Conservation (phyloP, 352 stramenopile genomes). For the Thalassiosira livingstoniorum region DNA sequence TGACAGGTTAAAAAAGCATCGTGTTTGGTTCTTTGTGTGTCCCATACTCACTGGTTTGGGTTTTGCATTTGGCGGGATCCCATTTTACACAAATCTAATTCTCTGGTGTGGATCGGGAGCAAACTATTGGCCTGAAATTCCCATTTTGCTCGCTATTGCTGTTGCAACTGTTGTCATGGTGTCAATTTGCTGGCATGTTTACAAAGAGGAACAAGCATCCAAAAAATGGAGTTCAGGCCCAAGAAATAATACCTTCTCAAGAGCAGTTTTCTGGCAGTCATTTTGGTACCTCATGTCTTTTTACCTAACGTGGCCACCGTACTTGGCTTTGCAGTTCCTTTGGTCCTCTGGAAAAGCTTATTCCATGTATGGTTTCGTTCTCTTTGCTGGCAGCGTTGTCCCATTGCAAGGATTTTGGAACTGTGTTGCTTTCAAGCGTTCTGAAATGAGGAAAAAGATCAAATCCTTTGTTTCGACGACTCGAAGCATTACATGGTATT, state of each 20-base stretch:
- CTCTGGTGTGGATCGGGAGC: constrained; percentile 34
- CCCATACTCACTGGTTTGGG: constrained; percentile 29
- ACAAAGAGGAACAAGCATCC: constrained; percentile 30
- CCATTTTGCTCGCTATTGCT: constrained; percentile 23
- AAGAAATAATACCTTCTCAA: constrained; percentile 20
- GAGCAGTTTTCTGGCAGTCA: constrained; percentile 36
- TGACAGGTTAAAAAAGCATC: constrained; percentile 19
- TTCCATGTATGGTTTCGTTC: constrained; percentile 18
- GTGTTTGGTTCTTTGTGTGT: constrained; percentile 12
- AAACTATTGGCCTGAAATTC: constrained; percentile 22
- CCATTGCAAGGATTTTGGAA: constrained; percentile 63
- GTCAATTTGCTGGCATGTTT: constrained; percentile 26
- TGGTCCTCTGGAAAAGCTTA: constrained; percentile 7
- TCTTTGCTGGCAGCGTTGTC: constrained; percentile 39
- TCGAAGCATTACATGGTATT: not conserved
- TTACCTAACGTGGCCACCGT: constrained; percentile 44
- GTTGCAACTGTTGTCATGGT: constrained; percentile 25
- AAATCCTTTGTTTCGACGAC: not conserved
- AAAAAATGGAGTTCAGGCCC: constrained; percentile 27
- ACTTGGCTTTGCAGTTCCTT: constrained; percentile 30
- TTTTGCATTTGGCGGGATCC: constrained; percentile 45
- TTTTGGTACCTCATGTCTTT: constrained; percentile 41
- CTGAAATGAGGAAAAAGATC: not conserved
- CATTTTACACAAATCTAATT: constrained; percentile 42
- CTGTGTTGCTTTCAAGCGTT: constrained; percentile 11